Percentiles rank a stretch among this genome's conserved stretches.
Evolutionary conservation across 805 yeast species (phyloP).

Genomic region (Saccharomycopsis olivae): DNA sequence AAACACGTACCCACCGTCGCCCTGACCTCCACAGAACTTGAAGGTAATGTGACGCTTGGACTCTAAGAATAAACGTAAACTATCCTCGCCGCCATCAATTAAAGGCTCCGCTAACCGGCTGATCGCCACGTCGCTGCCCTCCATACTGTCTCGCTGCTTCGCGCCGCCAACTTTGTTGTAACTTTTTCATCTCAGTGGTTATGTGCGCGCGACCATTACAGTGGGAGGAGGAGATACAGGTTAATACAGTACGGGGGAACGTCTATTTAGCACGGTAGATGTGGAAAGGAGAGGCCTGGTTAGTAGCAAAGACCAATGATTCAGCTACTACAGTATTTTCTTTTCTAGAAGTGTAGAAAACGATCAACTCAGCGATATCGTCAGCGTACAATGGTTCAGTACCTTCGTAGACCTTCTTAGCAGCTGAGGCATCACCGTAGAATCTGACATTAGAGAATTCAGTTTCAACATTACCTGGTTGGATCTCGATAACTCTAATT

Average conservation of each 20-base stretch:
- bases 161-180: too few relatives aligned
- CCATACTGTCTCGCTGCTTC: too few relatives aligned
- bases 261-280: conserved; percentile 11
- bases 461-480: conserved; percentile 64
- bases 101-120: conserved; percentile 9
- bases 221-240: too few relatives aligned
- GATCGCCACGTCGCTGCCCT: too few relatives aligned
- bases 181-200: too few relatives aligned
- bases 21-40: conserved; percentile 8
- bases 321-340: conserved; percentile 72
- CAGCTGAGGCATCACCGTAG: conserved; percentile 44
- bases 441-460: conserved; percentile 53
- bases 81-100: conserved; percentile 3
- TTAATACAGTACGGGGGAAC: too few relatives aligned
- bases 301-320: conserved; percentile 69
- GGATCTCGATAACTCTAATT: conserved; percentile 54
- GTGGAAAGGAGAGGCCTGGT: conserved; percentile 48
- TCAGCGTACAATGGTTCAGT: conserved; percentile 49
- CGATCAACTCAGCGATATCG: conserved; percentile 68
- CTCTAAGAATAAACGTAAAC: conserved; percentile 3
- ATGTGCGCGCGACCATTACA: too few relatives aligned
- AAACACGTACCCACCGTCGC: conserved; percentile 12
- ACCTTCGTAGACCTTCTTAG: conserved; percentile 40
- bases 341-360: conserved; percentile 55
- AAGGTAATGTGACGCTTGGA: conserved; percentile 9